Conservation (phyloP, 2,329 filamentous ascomycete species). For the Fusarium acutatum region DNA sequence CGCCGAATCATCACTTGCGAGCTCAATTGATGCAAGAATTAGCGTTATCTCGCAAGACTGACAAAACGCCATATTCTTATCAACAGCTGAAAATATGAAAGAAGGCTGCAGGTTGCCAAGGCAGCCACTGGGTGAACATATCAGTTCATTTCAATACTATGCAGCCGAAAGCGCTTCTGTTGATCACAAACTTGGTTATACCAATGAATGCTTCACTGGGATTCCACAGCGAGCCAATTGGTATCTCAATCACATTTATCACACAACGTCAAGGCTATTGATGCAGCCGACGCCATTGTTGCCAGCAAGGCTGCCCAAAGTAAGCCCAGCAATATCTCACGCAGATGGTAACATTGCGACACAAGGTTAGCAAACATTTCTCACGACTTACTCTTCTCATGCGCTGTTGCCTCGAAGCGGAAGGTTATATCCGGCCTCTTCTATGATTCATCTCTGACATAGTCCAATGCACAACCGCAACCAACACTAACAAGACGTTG, state of each 20-base stretch:
- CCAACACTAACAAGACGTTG: not conserved
- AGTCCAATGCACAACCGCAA: not conserved
- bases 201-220: not conserved
- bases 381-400: not conserved
- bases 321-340: not conserved
- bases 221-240: not conserved
- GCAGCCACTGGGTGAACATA: not conserved
- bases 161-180: not conserved
- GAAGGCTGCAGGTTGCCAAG: not conserved
- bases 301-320: not conserved
- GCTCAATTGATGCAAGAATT: not conserved
- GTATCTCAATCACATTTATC: not conserved
- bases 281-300: not conserved
- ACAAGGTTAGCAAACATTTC: not conserved
- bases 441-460: not conserved
- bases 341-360: not conserved
- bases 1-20: not conserved
- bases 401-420: not conserved
- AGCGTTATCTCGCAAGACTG: not conserved
- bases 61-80: not conserved
- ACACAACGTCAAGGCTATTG: not conserved
- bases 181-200: not conserved
- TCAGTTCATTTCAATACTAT: not conserved
- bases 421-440: not conserved
- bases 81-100: not conserved